Conservation (phyloP, 805 yeast species). For the Candida ipomoeae region DNA sequence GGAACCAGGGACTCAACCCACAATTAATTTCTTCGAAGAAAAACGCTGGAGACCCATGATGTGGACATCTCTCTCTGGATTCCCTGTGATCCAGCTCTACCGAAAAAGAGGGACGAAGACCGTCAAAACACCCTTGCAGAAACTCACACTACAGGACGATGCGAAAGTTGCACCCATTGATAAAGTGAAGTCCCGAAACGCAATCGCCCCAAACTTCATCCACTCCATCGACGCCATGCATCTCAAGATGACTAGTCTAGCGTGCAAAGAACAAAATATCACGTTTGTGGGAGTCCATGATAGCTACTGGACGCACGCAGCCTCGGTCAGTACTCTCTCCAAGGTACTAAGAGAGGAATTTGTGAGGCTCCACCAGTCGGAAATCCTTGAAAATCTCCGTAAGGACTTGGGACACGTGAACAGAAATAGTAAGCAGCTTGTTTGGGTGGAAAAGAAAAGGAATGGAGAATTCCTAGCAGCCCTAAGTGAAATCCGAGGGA, state of each 20-base stretch:
- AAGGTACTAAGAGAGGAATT: constrained; percentile 31
- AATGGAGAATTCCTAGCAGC: constrained; percentile 10
- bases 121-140: constrained; percentile 24
- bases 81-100: constrained; percentile 40
- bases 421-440: constrained; percentile 28
- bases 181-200: constrained; percentile 30
- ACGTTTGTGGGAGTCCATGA: constrained; percentile 41
- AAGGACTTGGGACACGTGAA: constrained; percentile 25
- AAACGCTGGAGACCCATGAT: constrained; percentile 31
- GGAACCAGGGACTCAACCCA: background rate
- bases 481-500: constrained; percentile 7
- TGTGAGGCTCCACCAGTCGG: constrained; percentile 28
- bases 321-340: constrained; percentile 26
- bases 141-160: constrained; percentile 18
- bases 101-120: constrained; percentile 13
- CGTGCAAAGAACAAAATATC: constrained; percentile 18
- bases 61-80: constrained; percentile 41
- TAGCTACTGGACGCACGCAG: constrained; percentile 41
- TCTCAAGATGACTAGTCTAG: constrained; percentile 32
- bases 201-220: constrained; percentile 41
- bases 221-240: constrained; percentile 42
- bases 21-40: constrained; percentile 19
- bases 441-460: constrained; percentile 22
- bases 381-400: constrained; percentile 23
- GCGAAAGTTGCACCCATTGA: constrained; percentile 23